Percentiles rank a stretch among this genome's conserved stretches.
Evolutionary conservation across 179 eudicot genomes (phyloP).

Genomic region (Sideroxylon spinosum): DNA sequence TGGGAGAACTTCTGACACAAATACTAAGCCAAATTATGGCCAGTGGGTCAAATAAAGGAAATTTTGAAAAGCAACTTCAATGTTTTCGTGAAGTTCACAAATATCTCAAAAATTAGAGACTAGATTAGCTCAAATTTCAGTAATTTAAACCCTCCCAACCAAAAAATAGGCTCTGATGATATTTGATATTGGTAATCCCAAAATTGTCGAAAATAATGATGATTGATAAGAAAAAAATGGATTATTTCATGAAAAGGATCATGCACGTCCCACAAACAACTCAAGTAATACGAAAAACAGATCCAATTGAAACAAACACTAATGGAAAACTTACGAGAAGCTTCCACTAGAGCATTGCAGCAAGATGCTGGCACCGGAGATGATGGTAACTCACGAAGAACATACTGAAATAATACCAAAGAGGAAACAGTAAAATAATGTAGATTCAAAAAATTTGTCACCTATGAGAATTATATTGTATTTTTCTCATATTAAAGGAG

Average conservation of each 20-base stretch:
- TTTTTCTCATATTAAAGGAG: conserved; percentile 6
- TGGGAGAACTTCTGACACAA: no score
- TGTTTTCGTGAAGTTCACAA: no score
- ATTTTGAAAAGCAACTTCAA: no score
- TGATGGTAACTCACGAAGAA: conserved; percentile 89
- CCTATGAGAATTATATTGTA: background rate
- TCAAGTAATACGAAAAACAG: background rate
- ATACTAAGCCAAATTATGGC: no score
- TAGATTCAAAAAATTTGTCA: background rate
- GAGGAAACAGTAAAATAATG: conserved; percentile 16
- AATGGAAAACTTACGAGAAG: conserved; percentile 65
- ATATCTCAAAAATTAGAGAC: background rate
- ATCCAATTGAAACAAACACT: background rate
- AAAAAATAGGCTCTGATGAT: no score
- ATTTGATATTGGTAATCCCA: background rate
- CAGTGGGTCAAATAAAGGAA: no score
- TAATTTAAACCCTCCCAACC: background rate
- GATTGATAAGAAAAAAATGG: background rate
- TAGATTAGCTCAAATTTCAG: background rate
- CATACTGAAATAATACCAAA: conserved; percentile 51
- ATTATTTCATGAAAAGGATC: background rate
- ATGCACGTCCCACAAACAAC: background rate
- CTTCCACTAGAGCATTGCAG: conserved; percentile 92
- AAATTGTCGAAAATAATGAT: background rate
- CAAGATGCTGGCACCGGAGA: conserved; percentile 99